A percentile compares a stretch with the other conserved stretches of the same genome.
Evolutionary conservation across 495 filamentous ascomycete genomes (phyloP).

Genomic region (Penicillium egyptiacum): DNA sequence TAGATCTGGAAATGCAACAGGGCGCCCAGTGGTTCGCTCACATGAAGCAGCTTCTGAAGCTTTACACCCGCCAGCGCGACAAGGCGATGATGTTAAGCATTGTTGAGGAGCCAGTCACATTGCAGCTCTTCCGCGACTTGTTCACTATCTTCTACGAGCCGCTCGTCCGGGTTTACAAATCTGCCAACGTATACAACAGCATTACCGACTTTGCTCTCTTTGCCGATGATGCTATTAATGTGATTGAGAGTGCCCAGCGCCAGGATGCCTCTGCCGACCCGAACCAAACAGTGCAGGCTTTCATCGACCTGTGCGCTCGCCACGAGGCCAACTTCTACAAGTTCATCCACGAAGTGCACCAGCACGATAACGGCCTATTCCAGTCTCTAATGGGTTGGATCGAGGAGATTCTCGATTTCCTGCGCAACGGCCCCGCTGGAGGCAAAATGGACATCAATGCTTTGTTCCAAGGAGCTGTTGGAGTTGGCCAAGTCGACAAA

Average conservation of each 20-base stretch:
- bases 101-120: slow-evolving; percentile 90
- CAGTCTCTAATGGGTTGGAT: slow-evolving; percentile 96
- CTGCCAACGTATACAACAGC: slow-evolving; percentile 94
- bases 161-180: slow-evolving; percentile 94
- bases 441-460: slow-evolving; percentile 91
- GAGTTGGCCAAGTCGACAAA: slow-evolving; percentile 65
- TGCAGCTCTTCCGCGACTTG: slow-evolving; percentile 90
- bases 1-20: slow-evolving; percentile 82
- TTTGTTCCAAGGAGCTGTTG: slow-evolving; percentile 75
- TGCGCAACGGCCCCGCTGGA: slow-evolving; percentile 77
- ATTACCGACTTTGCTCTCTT: slow-evolving; percentile 95
- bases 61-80: slow-evolving; percentile 87
- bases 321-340: slow-evolving; percentile 98
- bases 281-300: slow-evolving; percentile 97
- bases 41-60: slow-evolving; percentile 91
- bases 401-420: slow-evolving; percentile 92
- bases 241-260: slow-evolving; percentile 83
- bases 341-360: slow-evolving; percentile 96
- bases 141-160: slow-evolving; percentile 99
- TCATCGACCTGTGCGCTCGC: slow-evolving; percentile 94
- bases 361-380: slow-evolving; percentile 97
- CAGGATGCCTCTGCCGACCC: slow-evolving; percentile 93
- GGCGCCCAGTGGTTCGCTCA: slow-evolving; percentile 90
- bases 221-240: slow-evolving; percentile 84
- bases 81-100: slow-evolving; percentile 96